These are phyloP conservation scores for Fraxinus xanthoxyloides DNA, from an alignment of 305 asterid genomes.

Conservation along the genomic window DNA sequence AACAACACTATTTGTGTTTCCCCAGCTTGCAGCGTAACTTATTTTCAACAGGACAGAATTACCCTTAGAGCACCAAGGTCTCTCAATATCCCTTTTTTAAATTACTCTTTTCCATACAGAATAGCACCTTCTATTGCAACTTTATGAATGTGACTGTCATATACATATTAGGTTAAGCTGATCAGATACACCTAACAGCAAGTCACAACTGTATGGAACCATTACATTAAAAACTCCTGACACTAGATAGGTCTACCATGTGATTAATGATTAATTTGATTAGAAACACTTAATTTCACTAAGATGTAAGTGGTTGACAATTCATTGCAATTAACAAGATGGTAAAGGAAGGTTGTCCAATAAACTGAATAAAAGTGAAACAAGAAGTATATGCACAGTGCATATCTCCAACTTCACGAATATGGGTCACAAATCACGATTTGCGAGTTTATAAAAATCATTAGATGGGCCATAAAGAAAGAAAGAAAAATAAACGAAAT, in stretches of 20 bases:
- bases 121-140: neutral
- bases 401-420: neutral
- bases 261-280: neutral
- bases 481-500: neutral
- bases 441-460: neutral
- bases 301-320: neutral
- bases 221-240: neutral
- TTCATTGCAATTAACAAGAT: neutral
- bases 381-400: neutral
- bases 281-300: neutral
- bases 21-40: neutral
- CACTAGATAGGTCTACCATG: neutral
- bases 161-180: neutral
- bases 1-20: neutral
- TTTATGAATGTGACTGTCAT: neutral
- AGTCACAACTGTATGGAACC: neutral
- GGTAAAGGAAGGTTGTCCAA: neutral
- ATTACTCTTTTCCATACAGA: neutral
- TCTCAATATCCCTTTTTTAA: neutral
- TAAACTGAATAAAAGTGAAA: neutral
- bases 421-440: neutral
- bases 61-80: neutral
- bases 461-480: neutral
- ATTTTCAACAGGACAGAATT: neutral
- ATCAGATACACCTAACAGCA: neutral